Conservation (phyloP, 345 rosid species). For the Arabis hirsuta region DNA sequence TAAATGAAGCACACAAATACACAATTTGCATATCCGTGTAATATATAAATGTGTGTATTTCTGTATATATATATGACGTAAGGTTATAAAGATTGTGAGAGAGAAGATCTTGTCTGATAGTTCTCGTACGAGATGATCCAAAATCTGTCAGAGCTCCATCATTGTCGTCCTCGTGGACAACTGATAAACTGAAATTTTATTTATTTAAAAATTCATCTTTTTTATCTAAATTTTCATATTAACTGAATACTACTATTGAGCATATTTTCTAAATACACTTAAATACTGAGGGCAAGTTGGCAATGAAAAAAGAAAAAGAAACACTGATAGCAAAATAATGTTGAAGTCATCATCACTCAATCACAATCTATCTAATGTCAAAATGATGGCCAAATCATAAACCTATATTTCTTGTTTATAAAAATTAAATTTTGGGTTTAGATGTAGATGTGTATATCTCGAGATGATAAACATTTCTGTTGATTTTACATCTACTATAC, state of each 20-base stretch:
- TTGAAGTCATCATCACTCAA: conserved; percentile 25
- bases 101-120: conserved; percentile 46
- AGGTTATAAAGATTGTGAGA: conserved; percentile 12
- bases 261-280: neutral
- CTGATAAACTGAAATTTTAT: neutral
- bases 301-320: neutral
- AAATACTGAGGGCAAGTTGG: conserved; percentile 14
- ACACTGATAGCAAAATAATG: neutral
- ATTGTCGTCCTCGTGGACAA: conserved; percentile 45
- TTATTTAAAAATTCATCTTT: no score
- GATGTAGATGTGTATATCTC: neutral
- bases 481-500: neutral
- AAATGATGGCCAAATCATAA: conserved; percentile 45
- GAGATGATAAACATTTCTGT: neutral
- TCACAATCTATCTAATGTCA: conserved; percentile 23
- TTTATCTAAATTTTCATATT: neutral
- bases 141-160: conserved; percentile 49
- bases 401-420: conserved; percentile 12
- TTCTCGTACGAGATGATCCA: conserved; percentile 48
- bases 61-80: conserved; percentile 25
- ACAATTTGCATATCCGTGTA: conserved; percentile 11
- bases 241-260: conserved; percentile 6
- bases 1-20: conserved; percentile 16
- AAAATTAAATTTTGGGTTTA: neutral
- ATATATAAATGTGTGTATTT: neutral